Base-by-base conservation (phyloP, 192 early-diverging fungal genomes). In the Chytriomyces hyalinus region DNA sequence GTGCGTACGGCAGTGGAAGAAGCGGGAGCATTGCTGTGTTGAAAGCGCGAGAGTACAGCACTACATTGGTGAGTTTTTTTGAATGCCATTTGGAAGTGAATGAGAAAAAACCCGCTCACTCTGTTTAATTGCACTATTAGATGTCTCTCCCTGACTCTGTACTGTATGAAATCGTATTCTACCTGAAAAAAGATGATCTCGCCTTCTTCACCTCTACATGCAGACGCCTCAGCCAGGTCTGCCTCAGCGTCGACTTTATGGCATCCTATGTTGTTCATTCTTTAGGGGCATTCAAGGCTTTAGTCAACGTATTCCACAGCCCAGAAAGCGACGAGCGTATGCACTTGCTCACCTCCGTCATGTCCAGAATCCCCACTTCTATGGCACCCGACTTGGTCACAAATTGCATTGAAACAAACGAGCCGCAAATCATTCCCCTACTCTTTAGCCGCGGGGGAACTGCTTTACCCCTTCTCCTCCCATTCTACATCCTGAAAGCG, bases 201-300 rank as follows among this genome's bases (percentile, higher is more conserved):
- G 24, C 13, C 6, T 9, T 28, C 46, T 45, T 73, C 17, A 73
- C 72, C 9, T n/a, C 60, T 2, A 63, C 72, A 47, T 63, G 61
- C 61, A 6, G 15, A 11, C 57, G 45, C 5, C 72, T 73, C 10
- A 15, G 13, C 22, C 13, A 13, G n/a, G n/a, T 73, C 45, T 73
- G 72, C 72, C 44, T 49, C 20, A 62, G 46, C 17, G n/a, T 62
- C 7, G 60, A 61, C 26, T 73, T 73, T 46, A 73, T 73, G 72
- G 61, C 60, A 17, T 63, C 72, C n/a, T 73, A 73, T 26, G n/a
- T 73, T 46, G 11, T 73, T 5, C 43, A 63, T 26, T 44, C 72
- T 17, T 61, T 73, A 13, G 72, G 72, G 6, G 10, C 72, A 8
- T 6, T 22, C 10, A n/a, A 36, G 36, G 57, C 72, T 2, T 20